phyloP scores from a whole-genome alignment of 768 basidiomycete genomes.

The Rhizopogon vesiculosus region DNA sequence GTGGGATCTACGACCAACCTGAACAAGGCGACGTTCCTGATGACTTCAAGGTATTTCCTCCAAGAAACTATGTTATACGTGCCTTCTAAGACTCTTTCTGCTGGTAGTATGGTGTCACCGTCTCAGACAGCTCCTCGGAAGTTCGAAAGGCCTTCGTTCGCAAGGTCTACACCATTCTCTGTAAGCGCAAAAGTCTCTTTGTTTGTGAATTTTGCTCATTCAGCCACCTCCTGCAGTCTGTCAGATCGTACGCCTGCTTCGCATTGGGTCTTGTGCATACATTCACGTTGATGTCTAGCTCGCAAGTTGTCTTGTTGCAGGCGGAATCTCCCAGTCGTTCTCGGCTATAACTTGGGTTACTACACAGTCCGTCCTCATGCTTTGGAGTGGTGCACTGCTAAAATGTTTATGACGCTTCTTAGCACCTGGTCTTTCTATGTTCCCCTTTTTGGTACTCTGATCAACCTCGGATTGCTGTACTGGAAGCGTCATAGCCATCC shows the following conservation, averaged over 20 bases:
- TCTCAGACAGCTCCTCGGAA: constrained; percentile 70
- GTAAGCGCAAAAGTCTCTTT: constrained; percentile 41
- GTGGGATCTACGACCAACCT: constrained; percentile 73
- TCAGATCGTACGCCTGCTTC: constrained; percentile 56
- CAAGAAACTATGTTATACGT: neutral
- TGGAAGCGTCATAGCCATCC: constrained; percentile 94
- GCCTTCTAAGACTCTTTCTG: neutral
- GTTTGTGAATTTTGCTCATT: neutral
- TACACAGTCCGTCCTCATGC: constrained; percentile 46
- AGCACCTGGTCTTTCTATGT: constrained; percentile 81
- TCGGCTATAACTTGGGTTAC: constrained; percentile 66
- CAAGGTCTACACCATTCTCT: constrained; percentile 88
- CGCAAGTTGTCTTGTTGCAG: constrained; percentile 76
- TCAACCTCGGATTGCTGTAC: constrained; percentile 76
- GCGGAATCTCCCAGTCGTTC: constrained; percentile 59
- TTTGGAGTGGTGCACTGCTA: constrained; percentile 1
- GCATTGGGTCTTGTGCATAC: neutral
- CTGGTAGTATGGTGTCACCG: constrained; percentile 66
- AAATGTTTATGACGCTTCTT: neutral
- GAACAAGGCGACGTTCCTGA: constrained; percentile 74
- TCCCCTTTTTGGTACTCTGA: constrained; percentile 71
- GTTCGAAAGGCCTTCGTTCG: constrained; percentile 84
- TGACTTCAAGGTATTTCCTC: constrained; percentile 77
- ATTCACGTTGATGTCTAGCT: constrained; percentile 32
- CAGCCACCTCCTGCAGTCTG: constrained; percentile 40